Conservation (phyloP, 306 rosid species). For the Inga laurina region DNA sequence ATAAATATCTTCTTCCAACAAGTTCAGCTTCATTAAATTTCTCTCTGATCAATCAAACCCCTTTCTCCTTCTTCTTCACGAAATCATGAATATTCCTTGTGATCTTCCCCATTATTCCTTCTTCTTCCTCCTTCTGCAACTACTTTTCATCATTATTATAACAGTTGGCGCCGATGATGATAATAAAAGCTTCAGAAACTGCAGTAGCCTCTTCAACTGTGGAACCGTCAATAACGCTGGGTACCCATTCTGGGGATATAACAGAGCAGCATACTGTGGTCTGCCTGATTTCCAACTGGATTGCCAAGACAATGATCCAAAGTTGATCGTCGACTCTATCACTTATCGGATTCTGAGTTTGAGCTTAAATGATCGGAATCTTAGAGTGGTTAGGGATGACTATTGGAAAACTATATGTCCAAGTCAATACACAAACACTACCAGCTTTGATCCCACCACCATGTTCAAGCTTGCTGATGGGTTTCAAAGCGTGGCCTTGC, state of each 20-base stretch:
- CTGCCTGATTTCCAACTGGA: not conserved
- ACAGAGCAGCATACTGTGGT: conserved; percentile 13
- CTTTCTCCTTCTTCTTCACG: not conserved
- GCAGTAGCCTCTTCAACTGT: not conserved
- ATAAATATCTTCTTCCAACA: not conserved
- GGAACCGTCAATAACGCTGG: not conserved
- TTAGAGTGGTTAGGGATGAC: conserved; percentile 18
- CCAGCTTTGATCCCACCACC: not conserved
- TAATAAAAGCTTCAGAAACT: not conserved
- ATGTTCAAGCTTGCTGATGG: not conserved
- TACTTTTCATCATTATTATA: not conserved
- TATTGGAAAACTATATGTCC: not conserved
- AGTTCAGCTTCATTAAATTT: not conserved
- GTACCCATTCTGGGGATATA: conserved; percentile 19
- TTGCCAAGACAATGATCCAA: not conserved
- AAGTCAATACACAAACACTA: not conserved
- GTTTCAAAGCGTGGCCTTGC: not conserved
- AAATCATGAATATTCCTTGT: not conserved
- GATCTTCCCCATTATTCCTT: not conserved
- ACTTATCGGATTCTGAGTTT: not conserved
- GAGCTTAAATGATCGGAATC: not conserved
- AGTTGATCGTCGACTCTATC: not conserved
- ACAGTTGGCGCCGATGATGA: not conserved
- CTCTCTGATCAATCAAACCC: not conserved
- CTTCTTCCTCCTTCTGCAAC: not conserved